phyloP scores from a whole-genome alignment of 2,329 filamentous ascomycete species.

The Apiospora koreana region DNA sequence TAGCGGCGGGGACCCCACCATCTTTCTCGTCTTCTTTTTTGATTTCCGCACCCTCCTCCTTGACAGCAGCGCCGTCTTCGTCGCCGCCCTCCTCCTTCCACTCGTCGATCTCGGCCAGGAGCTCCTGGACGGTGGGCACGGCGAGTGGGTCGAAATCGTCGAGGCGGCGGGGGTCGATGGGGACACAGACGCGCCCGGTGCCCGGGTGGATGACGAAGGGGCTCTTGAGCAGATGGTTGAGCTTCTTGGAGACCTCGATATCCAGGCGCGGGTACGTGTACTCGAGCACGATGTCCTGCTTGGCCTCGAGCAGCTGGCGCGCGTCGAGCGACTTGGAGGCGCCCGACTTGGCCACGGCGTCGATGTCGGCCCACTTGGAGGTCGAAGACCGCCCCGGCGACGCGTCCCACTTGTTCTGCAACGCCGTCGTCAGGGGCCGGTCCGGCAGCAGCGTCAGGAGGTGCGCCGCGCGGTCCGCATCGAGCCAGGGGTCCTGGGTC shows the following conservation, averaged over 20 bases:
- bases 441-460: constrained; percentile 87
- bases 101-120: constrained; percentile 83
- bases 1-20: constrained; percentile 20
- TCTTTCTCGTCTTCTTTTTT: constrained; percentile 37
- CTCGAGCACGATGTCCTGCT: constrained; percentile 94
- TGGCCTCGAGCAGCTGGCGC: constrained; percentile 77
- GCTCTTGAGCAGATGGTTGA: constrained; percentile 96
- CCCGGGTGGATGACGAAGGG: constrained; percentile 96
- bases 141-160: constrained; percentile 83
- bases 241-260: constrained; percentile 95
- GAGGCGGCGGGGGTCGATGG: constrained; percentile 74
- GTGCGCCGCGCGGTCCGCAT: constrained; percentile 69
- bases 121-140: constrained; percentile 85
- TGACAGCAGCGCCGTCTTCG: constrained; percentile 34
- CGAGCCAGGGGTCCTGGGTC: constrained; percentile 83
- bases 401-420: constrained; percentile 89
- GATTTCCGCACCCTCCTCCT: constrained; percentile 29
- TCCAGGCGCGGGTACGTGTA: constrained; percentile 98
- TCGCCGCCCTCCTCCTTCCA: constrained; percentile 60
- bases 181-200: constrained; percentile 92
- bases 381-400: constrained; percentile 74
- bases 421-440: constrained; percentile 70
- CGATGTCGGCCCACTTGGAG: constrained; percentile 93
- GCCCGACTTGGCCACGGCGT: constrained; percentile 77
- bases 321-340: constrained; percentile 72